Evolutionary conservation across 2,329 filamentous ascomycete species (phyloP), one percentile per base, ranked within the genome.

Genomic region (Fusarium miscanthi): DNA sequence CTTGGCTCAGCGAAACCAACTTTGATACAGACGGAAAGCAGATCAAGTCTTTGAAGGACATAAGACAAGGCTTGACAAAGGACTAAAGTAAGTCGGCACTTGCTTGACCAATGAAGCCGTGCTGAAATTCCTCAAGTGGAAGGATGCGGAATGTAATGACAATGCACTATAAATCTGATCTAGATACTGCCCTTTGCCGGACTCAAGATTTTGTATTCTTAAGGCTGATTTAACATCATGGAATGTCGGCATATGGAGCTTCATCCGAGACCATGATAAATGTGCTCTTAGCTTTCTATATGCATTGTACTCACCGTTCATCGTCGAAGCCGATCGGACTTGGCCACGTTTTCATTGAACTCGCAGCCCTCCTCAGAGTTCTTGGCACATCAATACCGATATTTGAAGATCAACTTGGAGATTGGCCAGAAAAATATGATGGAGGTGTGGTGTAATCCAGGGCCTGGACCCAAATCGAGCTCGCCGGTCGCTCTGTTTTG

Each of bases 11-110:
- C 23, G 78, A 82, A 17, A 79, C 74, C 0, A 91, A 91, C 76
- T 91, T 91, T 74, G 86, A 90, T 73, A 78, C 78, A 11, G 74
- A 85, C 5, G 89, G 88, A 1, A 81, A 74, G 58, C 90, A 92
- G 79, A 84, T 77, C 61, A 84, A 74, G 72, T 84, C 75, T 31
- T 66, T 91, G 66, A 80, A 80, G 61, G 79, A 83, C 8, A 59
- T 77, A 2, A 65, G 75, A 27, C 53, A 49, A 37, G 38, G 14
- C 9, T 40, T 72, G 8, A 19, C n/a, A 5, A 40, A 43, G 14
- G 48, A 45, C 17, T 13, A 35, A 25, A 52, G 51, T 21, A 35
- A 31, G 56, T 35, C 31, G 14, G 42, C 11, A 5, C 11, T 14
- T 10, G 25, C 19, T 48, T 37, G 21, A 25, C 11, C 23, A 52